Percentiles rank a stretch among this genome's conserved stretches.
phyloP scores from a whole-genome alignment of 2,329 filamentous ascomycete species.

The Corynespora cassiicola region DNA sequence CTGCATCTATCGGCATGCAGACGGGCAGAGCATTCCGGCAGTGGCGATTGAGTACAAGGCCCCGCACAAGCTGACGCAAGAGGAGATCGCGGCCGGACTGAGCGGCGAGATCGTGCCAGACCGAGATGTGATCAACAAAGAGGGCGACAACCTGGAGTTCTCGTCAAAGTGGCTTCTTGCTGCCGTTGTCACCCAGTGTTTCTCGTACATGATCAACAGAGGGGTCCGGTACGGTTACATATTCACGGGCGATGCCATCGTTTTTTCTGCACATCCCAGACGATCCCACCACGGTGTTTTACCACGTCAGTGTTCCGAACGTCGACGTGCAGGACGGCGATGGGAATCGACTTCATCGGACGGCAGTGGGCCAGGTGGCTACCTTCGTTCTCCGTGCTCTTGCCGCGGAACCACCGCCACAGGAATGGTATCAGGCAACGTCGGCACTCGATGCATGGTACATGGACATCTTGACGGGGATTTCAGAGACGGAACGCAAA shows the following conservation, averaged over 20 bases:
- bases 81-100: conserved; percentile 51
- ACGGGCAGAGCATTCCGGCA: conserved; percentile 15
- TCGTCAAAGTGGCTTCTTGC: too few species aligned
- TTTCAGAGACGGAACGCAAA: too few species aligned
- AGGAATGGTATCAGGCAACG: too few species aligned
- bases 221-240: conserved; percentile 53
- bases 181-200: conserved; percentile 54
- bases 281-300: conserved; percentile 31
- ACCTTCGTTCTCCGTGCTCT: too few species aligned
- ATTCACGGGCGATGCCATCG: conserved; percentile 50
- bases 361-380: too few species aligned
- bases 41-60: conserved; percentile 53
- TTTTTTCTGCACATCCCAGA: conserved; percentile 49
- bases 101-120: too few species aligned
- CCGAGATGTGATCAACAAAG: too few species aligned
- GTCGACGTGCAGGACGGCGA: conserved; percentile 25
- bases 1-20: conserved; percentile 29
- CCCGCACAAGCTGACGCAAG: conserved; percentile 52
- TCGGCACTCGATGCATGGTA: too few species aligned
- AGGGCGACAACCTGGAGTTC: too few species aligned
- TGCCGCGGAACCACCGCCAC: too few species aligned
- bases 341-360: background rate
- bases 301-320: conserved; percentile 34
- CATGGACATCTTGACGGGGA: too few species aligned
- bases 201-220: conserved; percentile 56